A percentile compares a stretch with the other conserved stretches of the same genome.
Conservation (phyloP, 495 filamentous ascomycete genomes). For the Extremus antarcticus region DNA sequence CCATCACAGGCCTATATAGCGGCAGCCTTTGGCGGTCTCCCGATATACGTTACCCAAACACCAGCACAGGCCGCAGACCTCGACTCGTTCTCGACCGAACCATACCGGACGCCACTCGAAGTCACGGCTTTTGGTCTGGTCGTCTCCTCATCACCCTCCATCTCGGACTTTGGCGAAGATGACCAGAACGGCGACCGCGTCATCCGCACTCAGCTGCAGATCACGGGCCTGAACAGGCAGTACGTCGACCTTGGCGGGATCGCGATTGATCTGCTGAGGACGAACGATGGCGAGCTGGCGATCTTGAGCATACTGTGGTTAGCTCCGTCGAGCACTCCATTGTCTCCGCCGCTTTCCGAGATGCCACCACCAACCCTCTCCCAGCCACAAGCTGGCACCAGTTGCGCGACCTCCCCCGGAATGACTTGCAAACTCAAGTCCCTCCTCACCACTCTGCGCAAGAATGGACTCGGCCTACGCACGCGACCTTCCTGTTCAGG, state of each 20-base stretch:
- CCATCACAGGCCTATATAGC: background rate
- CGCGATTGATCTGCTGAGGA: constrained; percentile 4
- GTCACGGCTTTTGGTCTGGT: background rate
- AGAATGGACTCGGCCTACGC: too few relatives aligned
- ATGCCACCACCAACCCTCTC: too few relatives aligned
- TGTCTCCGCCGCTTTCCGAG: too few relatives aligned
- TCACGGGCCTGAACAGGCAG: constrained; percentile 5
- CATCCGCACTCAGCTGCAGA: background rate
- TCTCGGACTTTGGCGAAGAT: background rate
- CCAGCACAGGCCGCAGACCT: background rate
- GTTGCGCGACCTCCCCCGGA: too few relatives aligned
- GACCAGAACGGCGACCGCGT: constrained; percentile 1
- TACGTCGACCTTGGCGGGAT: background rate
- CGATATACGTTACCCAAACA: background rate
- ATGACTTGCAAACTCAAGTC: too few relatives aligned
- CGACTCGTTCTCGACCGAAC: background rate
- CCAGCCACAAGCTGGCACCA: too few relatives aligned
- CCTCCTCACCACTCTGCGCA: too few relatives aligned
- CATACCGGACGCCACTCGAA: background rate
- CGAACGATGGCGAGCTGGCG: constrained; percentile 6
- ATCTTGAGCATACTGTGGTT: constrained; percentile 2
- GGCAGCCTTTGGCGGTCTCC: background rate
- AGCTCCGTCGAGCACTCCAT: background rate
- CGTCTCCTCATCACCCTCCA: background rate
- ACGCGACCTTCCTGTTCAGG: too few relatives aligned